phyloP scores from a whole-genome alignment of 352 stramenopile genomes.

The Phytophthora colocasiae region DNA sequence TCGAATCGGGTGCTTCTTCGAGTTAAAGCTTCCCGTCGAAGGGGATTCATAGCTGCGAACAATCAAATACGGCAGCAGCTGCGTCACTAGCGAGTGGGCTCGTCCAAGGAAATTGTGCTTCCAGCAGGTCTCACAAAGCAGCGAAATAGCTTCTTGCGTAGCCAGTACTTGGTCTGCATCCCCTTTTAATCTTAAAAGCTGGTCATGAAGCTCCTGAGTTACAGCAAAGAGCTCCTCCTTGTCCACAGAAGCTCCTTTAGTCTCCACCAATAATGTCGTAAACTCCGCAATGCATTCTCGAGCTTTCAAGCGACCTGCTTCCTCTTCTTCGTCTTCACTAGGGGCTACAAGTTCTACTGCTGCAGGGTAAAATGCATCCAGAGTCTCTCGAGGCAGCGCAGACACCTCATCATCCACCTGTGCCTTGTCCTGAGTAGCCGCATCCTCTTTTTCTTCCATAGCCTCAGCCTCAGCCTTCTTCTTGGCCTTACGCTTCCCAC shows the following conservation, averaged over 20 bases:
- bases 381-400: conserved; percentile 46
- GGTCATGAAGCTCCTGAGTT: conserved; percentile 69
- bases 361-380: conserved; percentile 64
- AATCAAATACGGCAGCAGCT: conserved; percentile 86
- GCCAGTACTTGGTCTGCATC: conserved; percentile 44
- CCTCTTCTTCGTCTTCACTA: conserved; percentile 37
- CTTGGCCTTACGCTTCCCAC: conserved; percentile 32
- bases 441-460: conserved; percentile 2
- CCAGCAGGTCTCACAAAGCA: conserved; percentile 82
- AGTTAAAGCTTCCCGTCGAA: conserved; percentile 55
- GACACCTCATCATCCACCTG: conserved; percentile 66
- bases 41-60: conserved; percentile 80
- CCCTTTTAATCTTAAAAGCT: conserved; percentile 62
- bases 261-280: conserved; percentile 64
- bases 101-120: conserved; percentile 63
- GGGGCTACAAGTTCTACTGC: conserved; percentile 41
- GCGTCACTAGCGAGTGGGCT: conserved; percentile 79
- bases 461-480: conserved; percentile 31
- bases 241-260: conserved; percentile 56
- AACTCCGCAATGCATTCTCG: conserved; percentile 64
- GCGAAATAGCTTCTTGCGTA: conserved; percentile 75
- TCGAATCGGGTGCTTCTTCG: conserved; percentile 76
- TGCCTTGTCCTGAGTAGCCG: conserved; percentile 1
- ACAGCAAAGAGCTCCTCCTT: conserved; percentile 66
- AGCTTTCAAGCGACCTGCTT: conserved; percentile 38